A percentile compares a stretch with the other conserved stretches of the same genome.
Evolutionary conservation across 2,329 filamentous ascomycete species (phyloP).

Genomic region (Curvularia spicifera): DNA sequence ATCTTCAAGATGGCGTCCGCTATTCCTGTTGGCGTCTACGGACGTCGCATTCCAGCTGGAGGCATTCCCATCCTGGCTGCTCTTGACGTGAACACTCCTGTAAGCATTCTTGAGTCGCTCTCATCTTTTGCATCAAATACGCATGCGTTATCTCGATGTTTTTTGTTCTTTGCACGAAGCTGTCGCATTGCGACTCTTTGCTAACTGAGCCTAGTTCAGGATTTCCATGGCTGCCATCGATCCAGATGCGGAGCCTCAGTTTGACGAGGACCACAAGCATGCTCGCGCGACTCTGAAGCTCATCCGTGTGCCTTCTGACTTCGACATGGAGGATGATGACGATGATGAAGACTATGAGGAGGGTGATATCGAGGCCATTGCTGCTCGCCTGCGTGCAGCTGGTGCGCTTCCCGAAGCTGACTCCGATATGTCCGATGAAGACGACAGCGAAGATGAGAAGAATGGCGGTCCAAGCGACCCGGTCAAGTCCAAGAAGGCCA

Average conservation of each 20-base stretch:
- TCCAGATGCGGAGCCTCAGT: constrained; percentile 70
- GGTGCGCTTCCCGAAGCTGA: constrained; percentile 47
- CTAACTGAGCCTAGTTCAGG: constrained; percentile 71
- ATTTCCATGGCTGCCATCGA: constrained; percentile 99
- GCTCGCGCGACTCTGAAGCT: constrained; percentile 90
- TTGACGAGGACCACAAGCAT: constrained; percentile 52
- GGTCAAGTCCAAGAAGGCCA: constrained; percentile 85
- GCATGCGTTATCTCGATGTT: not conserved
- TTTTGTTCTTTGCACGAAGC: not conserved
- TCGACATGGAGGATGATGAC: constrained; percentile 60
- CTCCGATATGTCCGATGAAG: constrained; percentile 47
- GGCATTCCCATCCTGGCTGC: constrained; percentile 81
- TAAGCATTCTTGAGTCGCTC: constrained; percentile 59
- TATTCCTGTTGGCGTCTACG: constrained; percentile 79
- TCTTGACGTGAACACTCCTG: constrained; percentile 77
- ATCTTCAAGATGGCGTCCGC: constrained; percentile 44
- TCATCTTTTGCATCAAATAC: not conserved
- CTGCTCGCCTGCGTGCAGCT: constrained; percentile 43
- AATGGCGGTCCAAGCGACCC: constrained; percentile 94
- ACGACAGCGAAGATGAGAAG: constrained; percentile 71
- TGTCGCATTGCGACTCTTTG: constrained; percentile 12
- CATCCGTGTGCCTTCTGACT: constrained; percentile 72
- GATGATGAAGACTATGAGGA: constrained; percentile 57
- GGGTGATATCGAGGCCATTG: constrained; percentile 52
- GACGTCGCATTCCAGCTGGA: constrained; percentile 86